Evolutionary conservation across 192 early-diverging fungal genomes (phyloP).

Genomic region (Entomortierella lignicola): DNA sequence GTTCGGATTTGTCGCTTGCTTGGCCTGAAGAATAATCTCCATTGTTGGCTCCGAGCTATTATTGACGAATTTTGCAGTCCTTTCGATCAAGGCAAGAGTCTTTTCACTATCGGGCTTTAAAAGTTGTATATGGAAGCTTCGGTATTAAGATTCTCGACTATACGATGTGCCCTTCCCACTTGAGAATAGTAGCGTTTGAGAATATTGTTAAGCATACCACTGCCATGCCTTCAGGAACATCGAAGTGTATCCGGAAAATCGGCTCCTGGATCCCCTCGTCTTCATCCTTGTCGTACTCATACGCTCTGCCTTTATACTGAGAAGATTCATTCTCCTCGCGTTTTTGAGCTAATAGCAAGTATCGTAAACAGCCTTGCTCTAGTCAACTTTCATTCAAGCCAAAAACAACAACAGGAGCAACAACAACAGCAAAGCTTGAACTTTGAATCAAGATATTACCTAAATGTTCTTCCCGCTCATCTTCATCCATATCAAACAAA

Average conservation of each 20-base stretch:
- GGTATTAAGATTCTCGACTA: no score
- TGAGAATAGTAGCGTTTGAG: no score
- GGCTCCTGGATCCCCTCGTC: conserved; percentile 17
- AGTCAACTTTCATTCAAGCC: not conserved
- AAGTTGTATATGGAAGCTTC: no score
- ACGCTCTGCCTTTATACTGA: conserved; percentile 22
- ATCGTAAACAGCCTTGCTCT: not conserved
- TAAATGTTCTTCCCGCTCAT: conserved; percentile 62
- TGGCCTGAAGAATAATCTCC: conserved; percentile 80
- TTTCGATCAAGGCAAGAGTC: conserved; percentile 75
- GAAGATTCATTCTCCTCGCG: conserved; percentile 9
- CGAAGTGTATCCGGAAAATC: conserved; percentile 53
- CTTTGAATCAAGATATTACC: conserved; percentile 56
- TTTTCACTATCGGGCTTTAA: conserved; percentile 64
- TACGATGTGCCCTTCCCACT: no score
- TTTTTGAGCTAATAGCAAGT: conserved; percentile 12
- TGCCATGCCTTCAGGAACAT: conserved; percentile 60
- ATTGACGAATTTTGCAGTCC: conserved; percentile 75
- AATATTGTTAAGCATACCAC: conserved; percentile 38
- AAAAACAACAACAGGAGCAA: not conserved
- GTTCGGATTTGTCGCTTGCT: conserved; percentile 76
- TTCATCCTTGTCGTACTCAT: conserved; percentile 29
- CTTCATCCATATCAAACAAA: conserved; percentile 64
- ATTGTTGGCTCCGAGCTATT: conserved; percentile 65
- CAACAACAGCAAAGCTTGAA: not conserved